These are phyloP conservation scores for Nicotiana attenuata DNA, from an alignment of 257 asterid species.

Conservation along the genomic window DNA sequence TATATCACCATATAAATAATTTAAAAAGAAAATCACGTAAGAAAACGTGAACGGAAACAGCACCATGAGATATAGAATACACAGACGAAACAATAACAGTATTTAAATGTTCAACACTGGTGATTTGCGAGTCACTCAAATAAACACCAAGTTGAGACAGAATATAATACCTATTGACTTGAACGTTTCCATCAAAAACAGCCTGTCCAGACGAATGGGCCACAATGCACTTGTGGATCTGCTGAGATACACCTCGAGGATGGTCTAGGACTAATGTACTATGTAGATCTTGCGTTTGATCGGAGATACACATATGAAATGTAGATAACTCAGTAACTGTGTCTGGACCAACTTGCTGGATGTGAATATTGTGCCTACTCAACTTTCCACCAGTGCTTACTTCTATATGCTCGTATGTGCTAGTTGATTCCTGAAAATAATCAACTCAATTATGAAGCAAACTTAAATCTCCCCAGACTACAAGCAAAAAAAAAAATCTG, in stretches of 20 bases:
- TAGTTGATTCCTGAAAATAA: constrained; percentile 51
- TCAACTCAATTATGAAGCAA: background rate
- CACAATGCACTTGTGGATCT: constrained; percentile 92
- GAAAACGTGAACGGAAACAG: background rate
- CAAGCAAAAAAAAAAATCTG: too few relatives aligned
- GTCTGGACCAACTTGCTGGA: constrained; percentile 81
- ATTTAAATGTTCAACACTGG: background rate
- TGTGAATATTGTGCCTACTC: constrained; percentile 84
- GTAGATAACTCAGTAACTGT: constrained; percentile 75
- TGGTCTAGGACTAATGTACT: constrained; percentile 77
- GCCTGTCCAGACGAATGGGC: constrained; percentile 87
- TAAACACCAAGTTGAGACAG: background rate
- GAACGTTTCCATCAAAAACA: constrained; percentile 88
- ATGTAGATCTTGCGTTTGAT: constrained; percentile 86
- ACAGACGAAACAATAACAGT: background rate
- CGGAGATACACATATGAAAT: constrained; percentile 67
- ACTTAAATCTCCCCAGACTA: too few relatives aligned
- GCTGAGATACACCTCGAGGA: constrained; percentile 79
- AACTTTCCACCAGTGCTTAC: constrained; percentile 90
- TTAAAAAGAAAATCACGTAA: background rate
- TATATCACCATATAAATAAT: background rate
- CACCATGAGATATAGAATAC: background rate
- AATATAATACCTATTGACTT: constrained; percentile 71
- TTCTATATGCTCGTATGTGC: constrained; percentile 65
- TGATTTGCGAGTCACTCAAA: background rate